Evolutionary conservation across 116 monocot genomes (phyloP).

Genomic region (Zostera marina): DNA sequence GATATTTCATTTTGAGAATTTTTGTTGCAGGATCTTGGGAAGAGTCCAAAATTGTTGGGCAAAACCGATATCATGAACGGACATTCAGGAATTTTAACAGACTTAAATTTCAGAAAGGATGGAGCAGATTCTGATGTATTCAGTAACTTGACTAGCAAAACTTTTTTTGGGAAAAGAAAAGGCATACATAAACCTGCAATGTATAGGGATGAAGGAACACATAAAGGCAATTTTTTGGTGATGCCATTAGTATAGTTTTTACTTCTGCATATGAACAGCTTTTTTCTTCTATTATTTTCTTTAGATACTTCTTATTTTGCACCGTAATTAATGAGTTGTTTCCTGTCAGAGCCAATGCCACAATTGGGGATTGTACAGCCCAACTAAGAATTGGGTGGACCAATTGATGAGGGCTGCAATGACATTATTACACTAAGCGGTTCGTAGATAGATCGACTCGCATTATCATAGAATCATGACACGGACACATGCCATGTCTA

Average conservation of each 20-base stretch:
- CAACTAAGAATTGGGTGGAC: too few relatives aligned
- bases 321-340: too few relatives aligned
- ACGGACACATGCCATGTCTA: too few relatives aligned
- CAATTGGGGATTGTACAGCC: too few relatives aligned
- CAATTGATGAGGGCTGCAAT: too few relatives aligned
- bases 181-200: conserved; percentile 1
- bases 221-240: not conserved
- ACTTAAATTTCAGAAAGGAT: not conserved
- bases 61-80: not conserved
- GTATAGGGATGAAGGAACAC: conserved; percentile 1
- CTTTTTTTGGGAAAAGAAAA: not conserved
- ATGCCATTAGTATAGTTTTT: not conserved
- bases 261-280: not conserved
- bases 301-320: too few relatives aligned
- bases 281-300: not conserved
- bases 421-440: too few relatives aligned
- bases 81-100: not conserved
- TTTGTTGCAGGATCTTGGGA: conserved; percentile 1
- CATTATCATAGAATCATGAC: too few relatives aligned
- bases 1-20: not conserved
- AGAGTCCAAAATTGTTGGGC: not conserved
- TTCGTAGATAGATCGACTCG: too few relatives aligned
- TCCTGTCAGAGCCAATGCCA: too few relatives aligned
- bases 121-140: not conserved
- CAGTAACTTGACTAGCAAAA: conserved; percentile 1